These are phyloP conservation scores for Tillandsia leiboldiana DNA, from an alignment of 176 grass and related monocot genomes.

Conservation along the genomic window DNA sequence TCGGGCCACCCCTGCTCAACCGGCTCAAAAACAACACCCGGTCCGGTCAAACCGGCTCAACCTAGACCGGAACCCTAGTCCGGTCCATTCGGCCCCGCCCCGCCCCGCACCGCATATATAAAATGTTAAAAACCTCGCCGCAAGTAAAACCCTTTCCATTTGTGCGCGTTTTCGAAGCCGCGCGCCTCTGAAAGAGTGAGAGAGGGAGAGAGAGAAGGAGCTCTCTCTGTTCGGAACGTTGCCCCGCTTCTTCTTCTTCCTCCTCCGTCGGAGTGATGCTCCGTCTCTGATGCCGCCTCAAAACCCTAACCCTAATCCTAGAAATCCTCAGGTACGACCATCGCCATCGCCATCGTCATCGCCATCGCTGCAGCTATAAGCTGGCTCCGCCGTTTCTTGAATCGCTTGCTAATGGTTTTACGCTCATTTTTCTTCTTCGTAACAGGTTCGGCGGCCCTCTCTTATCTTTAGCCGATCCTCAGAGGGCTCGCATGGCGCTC, in stretches of 20 bases:
- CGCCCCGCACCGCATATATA: neutral
- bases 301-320: slow-evolving; percentile 46
- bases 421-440: neutral
- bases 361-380: neutral
- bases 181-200: neutral
- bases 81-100: neutral
- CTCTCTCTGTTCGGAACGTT: neutral
- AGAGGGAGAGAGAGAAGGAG: slow-evolving; percentile 5
- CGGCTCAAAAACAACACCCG: too few species aligned
- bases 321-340: neutral
- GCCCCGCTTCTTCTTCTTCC: neutral
- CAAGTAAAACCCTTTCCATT: neutral
- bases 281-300: slow-evolving; percentile 2
- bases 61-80: neutral
- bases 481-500: slow-evolving; percentile 41
- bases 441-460: slow-evolving; percentile 3
- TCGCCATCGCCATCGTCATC: neutral
- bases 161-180: neutral
- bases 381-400: neutral
- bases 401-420: neutral
- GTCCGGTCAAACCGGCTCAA: neutral
- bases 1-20: too few species aligned
- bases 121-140: neutral
- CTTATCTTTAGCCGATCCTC: neutral
- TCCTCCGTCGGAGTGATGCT: neutral